Base-by-base conservation (phyloP, 169 alveolate species). In the Perkinsus chesapeaki region DNA sequence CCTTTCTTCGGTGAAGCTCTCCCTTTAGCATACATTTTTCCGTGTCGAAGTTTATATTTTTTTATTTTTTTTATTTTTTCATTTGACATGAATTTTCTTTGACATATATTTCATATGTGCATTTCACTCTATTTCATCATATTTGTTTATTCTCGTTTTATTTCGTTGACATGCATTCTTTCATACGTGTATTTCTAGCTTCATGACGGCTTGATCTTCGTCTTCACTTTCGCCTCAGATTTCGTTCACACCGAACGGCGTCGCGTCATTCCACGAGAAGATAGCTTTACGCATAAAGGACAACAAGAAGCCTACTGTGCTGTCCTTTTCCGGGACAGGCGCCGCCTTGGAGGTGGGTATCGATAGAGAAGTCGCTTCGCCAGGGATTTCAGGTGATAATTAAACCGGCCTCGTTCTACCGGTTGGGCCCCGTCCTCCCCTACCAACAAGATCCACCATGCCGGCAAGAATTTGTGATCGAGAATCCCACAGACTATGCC, bases 341-440 rank as follows among this genome's bases (percentile, higher is more conserved):
- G 27, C 37, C 31, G 82, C 82, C 27, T 34, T 60, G 82, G 82
- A 60, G 27, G 82, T 60, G 23, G 60, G 12, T 34, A 12, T 16
- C 0, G 3, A 27, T 16, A 20, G 82, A 34, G 3, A 60, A 3
- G 37, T 60, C 82, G 82, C 23, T 27, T 27, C 12, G 82, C 31
- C 31, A 3, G 7, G 37, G 12, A 0, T 7, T 3, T 60, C 82
- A 60, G 82, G 82, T 60, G 37, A 60, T 20, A 3, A 23, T 60
- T 60, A 60, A 27, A 7, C 82, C 82, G 60, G 91, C 73, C 93
- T 96, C 36, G 95, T 94, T 43, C 48, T 39, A 39, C 91, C 91
- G 91, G 91, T 93, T 97, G 34, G 99, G 98, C 3, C 99, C 99
- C 0, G 98, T 97, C 73, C 96, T 98, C 92, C 99, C 99, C 43